Base-by-base conservation (phyloP, 441 rosid genomes). In the Rhodomyrtus psidioides region DNA sequence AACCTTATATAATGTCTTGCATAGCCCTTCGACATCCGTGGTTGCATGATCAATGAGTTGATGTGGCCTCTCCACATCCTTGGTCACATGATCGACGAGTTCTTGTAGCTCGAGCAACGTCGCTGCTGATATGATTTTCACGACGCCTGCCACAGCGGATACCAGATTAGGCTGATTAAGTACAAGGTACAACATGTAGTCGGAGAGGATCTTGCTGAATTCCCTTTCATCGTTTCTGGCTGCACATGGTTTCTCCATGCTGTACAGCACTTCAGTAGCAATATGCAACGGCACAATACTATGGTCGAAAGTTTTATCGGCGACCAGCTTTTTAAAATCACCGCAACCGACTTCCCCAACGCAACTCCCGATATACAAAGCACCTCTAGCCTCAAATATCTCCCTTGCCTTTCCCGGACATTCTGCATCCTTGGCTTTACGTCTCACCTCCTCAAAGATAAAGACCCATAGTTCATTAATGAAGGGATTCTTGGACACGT, bases 1-100 rank as follows among this genome's bases (percentile, higher is more conserved):
- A 17, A 8, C 1, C 4, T 53, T 6, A 5, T 5, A 53, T 16
- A 62, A 3, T 34, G 0, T 0, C 46, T 19, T 65, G 4, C 15
- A 34, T 2, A 19, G 14, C 49, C 2, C 15, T 26, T 21, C 4
- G 26, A 65, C 46, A 1, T 65, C 46, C 26, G 1, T 0, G 1
- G 4, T 8, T 42, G 44, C 1, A 5, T 1, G 0, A 30, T 59
- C 34, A 1, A 39, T 39, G 42, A 39, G 42, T 39, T 39, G 42
- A 4, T 39, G 42, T 39, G 42, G 42, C 42, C 42, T 39, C 42
- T 39, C 46, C 46, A 44, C 46, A 44, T 44, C 46, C 46, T 44
- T 44, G 46, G 46, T 44, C 46, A 7, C 9, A 7, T 7, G 8
- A 44, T 12, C 53, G 53, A 2, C 10, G 53, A 0, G 4, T 10